Evolutionary conservation across 75 land plant genomes (phyloP).

Genomic region (Cunninghamia lanceolata): DNA sequence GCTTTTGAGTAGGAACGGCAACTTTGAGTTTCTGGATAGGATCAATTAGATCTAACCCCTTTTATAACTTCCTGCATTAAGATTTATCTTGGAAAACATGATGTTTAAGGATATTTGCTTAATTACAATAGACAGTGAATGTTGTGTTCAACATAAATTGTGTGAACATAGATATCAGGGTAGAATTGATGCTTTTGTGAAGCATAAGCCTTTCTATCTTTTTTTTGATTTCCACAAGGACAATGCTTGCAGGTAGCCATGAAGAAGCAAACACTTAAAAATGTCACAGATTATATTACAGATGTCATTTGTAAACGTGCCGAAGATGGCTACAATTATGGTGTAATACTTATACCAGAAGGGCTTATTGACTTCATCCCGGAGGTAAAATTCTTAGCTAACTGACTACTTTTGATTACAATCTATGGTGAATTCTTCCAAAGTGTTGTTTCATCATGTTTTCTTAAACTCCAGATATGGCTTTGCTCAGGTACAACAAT

Average conservation of each 20-base stretch:
- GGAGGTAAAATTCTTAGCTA: constrained; percentile 46
- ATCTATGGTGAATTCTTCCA: not conserved
- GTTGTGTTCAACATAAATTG: not conserved
- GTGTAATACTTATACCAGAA: constrained; percentile 97
- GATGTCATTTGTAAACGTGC: constrained; percentile 86
- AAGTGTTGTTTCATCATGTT: not conserved
- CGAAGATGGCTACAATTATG: constrained; percentile 81
- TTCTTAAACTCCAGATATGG: not conserved
- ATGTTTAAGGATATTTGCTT: not conserved
- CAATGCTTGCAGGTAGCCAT: constrained; percentile 57
- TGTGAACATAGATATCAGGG: not conserved
- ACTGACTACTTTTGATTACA: not conserved
- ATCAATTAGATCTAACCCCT: not conserved
- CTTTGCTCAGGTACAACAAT: constrained; percentile 70
- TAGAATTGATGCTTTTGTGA: not conserved
- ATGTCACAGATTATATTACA: constrained; percentile 81
- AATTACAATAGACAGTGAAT: not conserved
- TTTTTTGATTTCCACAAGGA: not conserved
- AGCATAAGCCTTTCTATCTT: not conserved
- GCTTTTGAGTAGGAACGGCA: not conserved
- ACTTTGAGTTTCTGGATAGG: not conserved
- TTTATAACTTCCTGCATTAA: not conserved
- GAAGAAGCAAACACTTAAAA: constrained; percentile 75
- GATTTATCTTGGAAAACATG: not conserved
- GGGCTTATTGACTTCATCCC: constrained; percentile 96